Evolutionary conservation across 1,139 yeast species (phyloP).

Genomic region (Blastobotrys aristatus): DNA sequence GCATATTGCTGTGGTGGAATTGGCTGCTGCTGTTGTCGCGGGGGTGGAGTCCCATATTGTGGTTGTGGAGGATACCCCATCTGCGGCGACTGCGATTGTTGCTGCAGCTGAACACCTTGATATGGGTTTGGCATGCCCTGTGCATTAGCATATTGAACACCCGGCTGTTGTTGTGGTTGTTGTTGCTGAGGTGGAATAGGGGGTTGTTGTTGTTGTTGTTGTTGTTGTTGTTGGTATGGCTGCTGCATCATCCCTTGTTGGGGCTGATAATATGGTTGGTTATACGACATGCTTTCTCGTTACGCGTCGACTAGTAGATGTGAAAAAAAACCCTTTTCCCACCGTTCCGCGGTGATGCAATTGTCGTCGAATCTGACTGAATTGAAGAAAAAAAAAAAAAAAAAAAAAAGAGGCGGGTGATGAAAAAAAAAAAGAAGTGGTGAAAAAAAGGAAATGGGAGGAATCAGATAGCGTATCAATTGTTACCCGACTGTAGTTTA

Average conservation of each 20-base stretch:
- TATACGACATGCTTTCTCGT: slow-evolving; percentile 12
- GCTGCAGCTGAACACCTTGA: slow-evolving; percentile 14
- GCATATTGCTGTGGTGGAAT: background rate
- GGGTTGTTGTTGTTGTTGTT: background rate
- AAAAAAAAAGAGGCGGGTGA: no score
- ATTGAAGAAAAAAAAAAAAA: no score
- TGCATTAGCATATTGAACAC: no score
- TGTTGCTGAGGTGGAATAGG: background rate
- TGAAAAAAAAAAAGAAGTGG: background rate
- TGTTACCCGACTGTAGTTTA: no score
- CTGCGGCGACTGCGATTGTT: slow-evolving; percentile 8
- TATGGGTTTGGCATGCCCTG: slow-evolving; percentile 11
- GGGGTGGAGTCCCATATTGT: no score
- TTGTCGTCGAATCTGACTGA: no score
- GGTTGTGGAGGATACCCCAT: background rate
- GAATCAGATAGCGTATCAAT: no score
- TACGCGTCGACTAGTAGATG: no score
- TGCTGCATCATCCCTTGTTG: background rate
- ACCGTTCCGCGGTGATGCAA: no score
- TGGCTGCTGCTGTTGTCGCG: slow-evolving; percentile 10
- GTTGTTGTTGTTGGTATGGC: slow-evolving; percentile 1
- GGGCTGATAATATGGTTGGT: slow-evolving; percentile 8
- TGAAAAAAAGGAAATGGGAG: no score
- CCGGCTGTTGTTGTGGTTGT: slow-evolving; percentile 3
- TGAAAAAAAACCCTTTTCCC: no score